A percentile compares a stretch with the other conserved stretches of the same genome.
Conservation (phyloP, 140 eudicot genomes). For the Eryngium alpinum region DNA sequence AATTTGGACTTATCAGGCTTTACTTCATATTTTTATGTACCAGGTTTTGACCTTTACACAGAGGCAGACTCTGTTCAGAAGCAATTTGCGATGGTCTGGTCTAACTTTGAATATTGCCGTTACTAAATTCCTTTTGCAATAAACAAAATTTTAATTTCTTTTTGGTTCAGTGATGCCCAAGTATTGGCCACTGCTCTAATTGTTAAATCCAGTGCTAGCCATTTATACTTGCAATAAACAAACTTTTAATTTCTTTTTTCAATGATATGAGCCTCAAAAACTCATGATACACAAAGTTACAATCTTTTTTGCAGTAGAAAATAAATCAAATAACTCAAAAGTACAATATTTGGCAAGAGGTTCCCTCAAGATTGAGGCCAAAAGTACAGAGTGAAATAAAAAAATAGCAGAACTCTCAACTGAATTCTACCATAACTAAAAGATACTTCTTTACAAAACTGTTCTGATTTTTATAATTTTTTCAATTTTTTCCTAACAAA, state of each 20-base stretch:
- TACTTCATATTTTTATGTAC: too few relatives aligned
- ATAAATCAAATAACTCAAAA: slow-evolving; percentile 23
- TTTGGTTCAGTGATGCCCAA: slow-evolving; percentile 84
- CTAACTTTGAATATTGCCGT: too few relatives aligned
- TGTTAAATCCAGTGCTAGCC: slow-evolving; percentile 51
- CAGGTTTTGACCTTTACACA: too few relatives aligned
- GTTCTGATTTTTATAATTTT: neutral
- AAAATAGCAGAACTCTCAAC: neutral
- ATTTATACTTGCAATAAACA: slow-evolving; percentile 25
- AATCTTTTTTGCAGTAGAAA: slow-evolving; percentile 20
- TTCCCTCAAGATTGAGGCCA: slow-evolving; percentile 28
- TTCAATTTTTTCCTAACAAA: slow-evolving; percentile 13
- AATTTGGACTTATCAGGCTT: too few relatives aligned
- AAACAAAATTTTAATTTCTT: too few relatives aligned
- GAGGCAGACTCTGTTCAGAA: too few relatives aligned
- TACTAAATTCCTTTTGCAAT: too few relatives aligned
- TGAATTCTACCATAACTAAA: neutral
- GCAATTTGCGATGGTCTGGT: too few relatives aligned
- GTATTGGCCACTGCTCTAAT: slow-evolving; percentile 41
- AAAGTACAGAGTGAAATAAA: slow-evolving; percentile 19
- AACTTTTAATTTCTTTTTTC: slow-evolving; percentile 1
- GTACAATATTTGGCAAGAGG: slow-evolving; percentile 22
- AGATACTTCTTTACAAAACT: slow-evolving; percentile 15
- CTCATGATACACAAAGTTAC: slow-evolving; percentile 22
- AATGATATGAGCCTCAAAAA: slow-evolving; percentile 10